phyloP scores from a whole-genome alignment of 148 eudicot species.

The Silene uniflora region DNA sequence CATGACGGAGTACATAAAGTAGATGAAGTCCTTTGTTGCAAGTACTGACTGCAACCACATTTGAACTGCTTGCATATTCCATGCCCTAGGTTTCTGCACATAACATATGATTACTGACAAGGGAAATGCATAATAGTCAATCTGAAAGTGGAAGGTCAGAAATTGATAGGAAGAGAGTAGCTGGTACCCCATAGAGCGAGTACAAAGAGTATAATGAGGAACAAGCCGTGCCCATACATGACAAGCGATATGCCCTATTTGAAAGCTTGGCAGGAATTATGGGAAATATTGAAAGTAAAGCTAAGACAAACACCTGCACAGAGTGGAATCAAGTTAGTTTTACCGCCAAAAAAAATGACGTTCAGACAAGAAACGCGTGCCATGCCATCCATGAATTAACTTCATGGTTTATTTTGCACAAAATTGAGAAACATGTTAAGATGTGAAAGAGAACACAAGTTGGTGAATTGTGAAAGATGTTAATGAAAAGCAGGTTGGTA shows the following conservation, averaged over 20 bases:
- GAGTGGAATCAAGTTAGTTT: conserved; percentile 5
- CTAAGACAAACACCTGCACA: conserved; percentile 81
- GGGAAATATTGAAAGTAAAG: conserved; percentile 77
- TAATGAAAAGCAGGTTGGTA: too few relatives aligned
- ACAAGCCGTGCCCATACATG: conserved; percentile 84
- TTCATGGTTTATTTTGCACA: too few relatives aligned
- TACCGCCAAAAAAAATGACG: conserved; percentile 4
- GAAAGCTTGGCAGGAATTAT: conserved; percentile 67
- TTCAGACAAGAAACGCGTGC: not conserved
- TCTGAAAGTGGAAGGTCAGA: not conserved
- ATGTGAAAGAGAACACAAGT: too few relatives aligned
- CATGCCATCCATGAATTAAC: not conserved
- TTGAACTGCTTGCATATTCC: conserved; percentile 89
- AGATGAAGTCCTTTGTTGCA: conserved; percentile 86
- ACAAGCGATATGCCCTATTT: conserved; percentile 75
- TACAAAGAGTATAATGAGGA: conserved; percentile 89
- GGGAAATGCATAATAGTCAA: not conserved
- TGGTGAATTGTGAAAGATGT: too few relatives aligned
- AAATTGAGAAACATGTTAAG: too few relatives aligned
- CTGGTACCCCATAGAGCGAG: conserved; percentile 88
- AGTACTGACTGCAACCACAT: conserved; percentile 83
- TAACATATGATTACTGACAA: conserved; percentile 3
- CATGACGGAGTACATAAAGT: conserved; percentile 75
- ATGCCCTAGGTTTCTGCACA: conserved; percentile 85
- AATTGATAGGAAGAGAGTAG: conserved; percentile 7